phyloP scores from a whole-genome alignment of 2,329 filamentous ascomycete genomes.

The Sarocladium kiliense region DNA sequence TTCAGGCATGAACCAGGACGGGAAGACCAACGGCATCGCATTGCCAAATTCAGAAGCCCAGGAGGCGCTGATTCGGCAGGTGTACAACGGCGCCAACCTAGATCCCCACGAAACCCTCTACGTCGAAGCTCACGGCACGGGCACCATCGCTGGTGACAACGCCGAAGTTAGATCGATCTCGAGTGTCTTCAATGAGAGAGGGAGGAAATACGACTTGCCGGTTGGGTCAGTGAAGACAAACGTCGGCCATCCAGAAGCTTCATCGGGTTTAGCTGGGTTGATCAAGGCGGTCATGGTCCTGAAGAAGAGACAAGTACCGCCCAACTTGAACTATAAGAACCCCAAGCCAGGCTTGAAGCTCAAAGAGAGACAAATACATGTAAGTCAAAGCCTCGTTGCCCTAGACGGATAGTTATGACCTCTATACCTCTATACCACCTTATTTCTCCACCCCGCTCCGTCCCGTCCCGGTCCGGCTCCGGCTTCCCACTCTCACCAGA shows the following conservation, averaged over 20 bases:
- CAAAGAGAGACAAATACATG: no score
- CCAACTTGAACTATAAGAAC: slow-evolving; percentile 44
- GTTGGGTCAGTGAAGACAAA: slow-evolving; percentile 52
- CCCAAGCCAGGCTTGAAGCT: no score
- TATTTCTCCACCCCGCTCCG: no score
- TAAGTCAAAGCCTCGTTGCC: no score
- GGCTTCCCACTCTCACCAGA: no score
- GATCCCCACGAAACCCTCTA: slow-evolving; percentile 38
- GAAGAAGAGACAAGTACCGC: slow-evolving; percentile 46
- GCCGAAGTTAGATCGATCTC: slow-evolving; percentile 44
- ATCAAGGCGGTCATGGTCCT: slow-evolving; percentile 47
- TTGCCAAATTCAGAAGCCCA: slow-evolving; percentile 50
- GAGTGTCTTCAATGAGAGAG: no score
- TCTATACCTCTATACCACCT: no score
- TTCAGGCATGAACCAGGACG: slow-evolving; percentile 52
- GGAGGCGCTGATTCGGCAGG: slow-evolving; percentile 39
- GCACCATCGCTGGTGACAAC: slow-evolving; percentile 51
- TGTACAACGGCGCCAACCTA: slow-evolving; percentile 41
- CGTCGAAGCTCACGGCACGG: slow-evolving; percentile 56
- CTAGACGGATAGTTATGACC: no score
- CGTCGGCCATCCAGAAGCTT: slow-evolving; percentile 48
- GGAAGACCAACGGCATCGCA: slow-evolving; percentile 46
- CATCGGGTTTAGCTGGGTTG: slow-evolving; percentile 45
- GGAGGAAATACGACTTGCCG: no score
- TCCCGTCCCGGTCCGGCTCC: no score